Conservation (phyloP, 2,329 filamentous ascomycete species). For the Hirsutella thompsonii region DNA sequence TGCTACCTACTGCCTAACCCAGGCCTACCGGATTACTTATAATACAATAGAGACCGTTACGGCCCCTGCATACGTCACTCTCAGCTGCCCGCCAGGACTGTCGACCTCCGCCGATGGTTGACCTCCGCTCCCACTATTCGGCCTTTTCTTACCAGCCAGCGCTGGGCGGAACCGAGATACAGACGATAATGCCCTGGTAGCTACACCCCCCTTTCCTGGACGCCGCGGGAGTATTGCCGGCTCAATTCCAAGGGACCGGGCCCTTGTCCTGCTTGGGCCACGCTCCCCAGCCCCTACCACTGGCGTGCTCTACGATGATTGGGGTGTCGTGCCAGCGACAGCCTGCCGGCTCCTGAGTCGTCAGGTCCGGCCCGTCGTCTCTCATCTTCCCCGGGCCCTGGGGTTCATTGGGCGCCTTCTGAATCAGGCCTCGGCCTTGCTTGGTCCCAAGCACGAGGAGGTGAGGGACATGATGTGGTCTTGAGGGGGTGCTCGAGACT, state of each 20-base stretch:
- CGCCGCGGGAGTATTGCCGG: background rate
- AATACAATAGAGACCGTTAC: background rate
- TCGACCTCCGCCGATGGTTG: background rate
- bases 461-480: background rate
- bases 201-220: background rate
- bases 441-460: background rate
- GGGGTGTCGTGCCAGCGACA: constrained; percentile 3
- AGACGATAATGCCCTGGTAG: too few relatives aligned
- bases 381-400: background rate
- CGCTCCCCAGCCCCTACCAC: background rate
- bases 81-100: background rate
- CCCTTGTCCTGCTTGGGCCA: background rate
- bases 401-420: background rate
- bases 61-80: background rate
- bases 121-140: background rate
- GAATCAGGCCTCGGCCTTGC: constrained; percentile 1
- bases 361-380: constrained; percentile 1
- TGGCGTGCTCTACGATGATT: constrained; percentile 4
- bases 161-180: background rate
- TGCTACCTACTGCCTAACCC: too few relatives aligned
- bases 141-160: background rate
- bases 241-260: background rate
- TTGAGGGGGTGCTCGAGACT: background rate
- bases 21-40: too few relatives aligned
- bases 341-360: constrained; percentile 4